These are phyloP conservation scores for Diddensiella caesifluorescens DNA, from an alignment of 805 yeast genomes.

Conservation along the genomic window DNA sequence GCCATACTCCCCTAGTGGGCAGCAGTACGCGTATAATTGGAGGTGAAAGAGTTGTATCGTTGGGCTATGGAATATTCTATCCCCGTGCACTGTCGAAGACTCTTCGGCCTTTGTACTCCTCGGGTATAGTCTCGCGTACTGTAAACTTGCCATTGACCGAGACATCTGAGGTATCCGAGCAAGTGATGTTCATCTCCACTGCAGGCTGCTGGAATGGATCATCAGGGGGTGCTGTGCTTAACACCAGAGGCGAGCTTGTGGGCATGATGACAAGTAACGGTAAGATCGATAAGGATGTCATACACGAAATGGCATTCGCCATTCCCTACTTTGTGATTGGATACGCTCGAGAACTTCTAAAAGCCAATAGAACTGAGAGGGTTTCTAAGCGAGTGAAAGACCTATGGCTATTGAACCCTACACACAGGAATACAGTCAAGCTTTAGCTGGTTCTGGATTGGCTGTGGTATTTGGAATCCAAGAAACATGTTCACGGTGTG, in stretches of 20 bases:
- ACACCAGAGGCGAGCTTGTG: constrained; percentile 21
- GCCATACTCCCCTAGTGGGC: neutral
- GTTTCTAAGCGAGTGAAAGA: constrained; percentile 14
- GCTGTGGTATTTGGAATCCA: too few species aligned
- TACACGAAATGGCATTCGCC: constrained; percentile 34
- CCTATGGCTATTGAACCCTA: constrained; percentile 20
- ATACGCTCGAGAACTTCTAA: constrained; percentile 20
- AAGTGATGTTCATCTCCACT: constrained; percentile 28
- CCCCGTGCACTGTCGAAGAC: constrained; percentile 23
- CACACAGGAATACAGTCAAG: constrained; percentile 10
- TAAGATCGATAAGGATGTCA: constrained; percentile 26
- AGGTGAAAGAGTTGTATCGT: constrained; percentile 26
- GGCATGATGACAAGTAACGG: constrained; percentile 38
- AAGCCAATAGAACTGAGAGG: constrained; percentile 6
- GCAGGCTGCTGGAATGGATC: constrained; percentile 38
- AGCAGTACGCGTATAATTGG: constrained; percentile 11
- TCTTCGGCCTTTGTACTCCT: constrained; percentile 28
- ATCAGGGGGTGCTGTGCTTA: constrained; percentile 34
- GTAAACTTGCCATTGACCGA: constrained; percentile 17
- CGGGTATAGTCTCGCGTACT: constrained; percentile 25
- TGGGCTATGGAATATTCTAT: constrained; percentile 32
- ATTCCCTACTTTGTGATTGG: constrained; percentile 28
- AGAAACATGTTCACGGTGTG: too few species aligned
- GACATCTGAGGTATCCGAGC: constrained; percentile 2
- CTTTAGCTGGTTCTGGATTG: too few species aligned